phyloP scores from a whole-genome alignment of 139 green algal species.

The Parachlorella kessleri region DNA sequence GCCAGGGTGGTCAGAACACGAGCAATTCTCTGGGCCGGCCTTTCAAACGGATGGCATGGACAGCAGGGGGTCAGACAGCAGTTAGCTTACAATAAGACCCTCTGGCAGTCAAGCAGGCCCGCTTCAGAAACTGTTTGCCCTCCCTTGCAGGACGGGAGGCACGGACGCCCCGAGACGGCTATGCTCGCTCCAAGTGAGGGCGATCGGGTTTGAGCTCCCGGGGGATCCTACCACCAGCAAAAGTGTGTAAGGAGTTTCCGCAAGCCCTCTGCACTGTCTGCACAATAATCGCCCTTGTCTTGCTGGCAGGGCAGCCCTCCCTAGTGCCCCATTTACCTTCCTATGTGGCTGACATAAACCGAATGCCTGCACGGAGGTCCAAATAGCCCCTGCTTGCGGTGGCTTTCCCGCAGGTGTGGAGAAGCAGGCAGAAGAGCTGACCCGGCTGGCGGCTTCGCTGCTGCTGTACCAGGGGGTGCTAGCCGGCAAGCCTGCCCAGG shows the following conservation, averaged over 20 bases:
- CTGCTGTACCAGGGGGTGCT: conserved; percentile 22
- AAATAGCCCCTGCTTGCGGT: not conserved
- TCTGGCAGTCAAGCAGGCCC: no score
- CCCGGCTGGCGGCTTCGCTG: conserved; percentile 6
- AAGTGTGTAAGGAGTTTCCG: not conserved
- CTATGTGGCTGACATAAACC: not conserved
- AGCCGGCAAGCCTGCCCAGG: conserved; percentile 13
- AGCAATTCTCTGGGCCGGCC: no score
- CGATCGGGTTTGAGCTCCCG: not conserved
- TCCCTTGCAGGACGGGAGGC: no score
- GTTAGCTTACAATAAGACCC: no score
- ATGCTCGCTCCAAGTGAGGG: no score
- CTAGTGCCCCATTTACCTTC: not conserved
- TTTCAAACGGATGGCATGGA: no score
- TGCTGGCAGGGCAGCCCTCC: not conserved
- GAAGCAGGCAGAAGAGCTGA: conserved; percentile 32
- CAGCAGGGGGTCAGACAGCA: no score
- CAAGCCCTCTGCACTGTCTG: not conserved
- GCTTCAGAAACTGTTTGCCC: no score
- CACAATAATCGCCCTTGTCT: not conserved
- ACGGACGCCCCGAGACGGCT: no score
- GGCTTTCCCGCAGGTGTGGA: conserved; percentile 3
- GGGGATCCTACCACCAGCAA: not conserved
- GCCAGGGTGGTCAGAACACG: no score
- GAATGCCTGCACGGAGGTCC: not conserved